Evolutionary conservation across 371 early-diverging fungal genomes (phyloP).

Genomic region (Actinomortierella wolfii): DNA sequence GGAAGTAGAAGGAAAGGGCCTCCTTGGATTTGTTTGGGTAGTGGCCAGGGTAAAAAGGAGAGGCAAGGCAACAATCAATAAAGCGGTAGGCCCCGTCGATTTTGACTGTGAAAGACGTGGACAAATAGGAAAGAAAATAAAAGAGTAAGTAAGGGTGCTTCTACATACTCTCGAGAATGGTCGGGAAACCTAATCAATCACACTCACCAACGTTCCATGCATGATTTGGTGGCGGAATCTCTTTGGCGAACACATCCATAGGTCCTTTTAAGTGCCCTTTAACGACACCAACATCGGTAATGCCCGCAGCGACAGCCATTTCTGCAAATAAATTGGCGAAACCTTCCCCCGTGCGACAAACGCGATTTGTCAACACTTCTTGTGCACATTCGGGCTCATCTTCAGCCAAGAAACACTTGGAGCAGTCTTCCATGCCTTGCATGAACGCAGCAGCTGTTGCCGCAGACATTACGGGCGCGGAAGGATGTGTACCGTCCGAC

Average conservation of each 20-base stretch:
- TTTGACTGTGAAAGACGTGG: constrained; percentile 43
- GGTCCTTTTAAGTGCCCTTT: constrained; percentile 61
- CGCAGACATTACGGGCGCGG: not conserved
- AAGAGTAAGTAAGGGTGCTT: too few species aligned
- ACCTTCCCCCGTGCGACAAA: constrained; percentile 53
- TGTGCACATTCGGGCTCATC: constrained; percentile 48
- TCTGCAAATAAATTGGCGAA: constrained; percentile 62
- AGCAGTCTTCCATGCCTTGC: constrained; percentile 28
- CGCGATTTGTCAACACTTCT: constrained; percentile 49
- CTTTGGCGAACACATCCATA: constrained; percentile 39
- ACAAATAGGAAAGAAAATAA: not conserved
- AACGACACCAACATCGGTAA: constrained; percentile 56
- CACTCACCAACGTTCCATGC: constrained; percentile 61
- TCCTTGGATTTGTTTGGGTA: constrained; percentile 29
- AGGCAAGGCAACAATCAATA: constrained; percentile 66
- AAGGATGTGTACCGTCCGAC: too few species aligned
- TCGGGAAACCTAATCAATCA: too few species aligned
- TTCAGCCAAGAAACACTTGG: constrained; percentile 29
- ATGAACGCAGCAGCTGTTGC: constrained; percentile 13
- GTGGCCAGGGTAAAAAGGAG: constrained; percentile 41
- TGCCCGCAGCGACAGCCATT: constrained; percentile 61
- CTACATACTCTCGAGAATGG: too few species aligned
- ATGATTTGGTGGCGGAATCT: constrained; percentile 52
- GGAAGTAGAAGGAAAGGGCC: constrained; percentile 44
- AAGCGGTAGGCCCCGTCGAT: constrained; percentile 65